These are phyloP conservation scores for Globisporangium alternatum DNA, from an alignment of 352 stramenopile species.

Conservation along the genomic window DNA sequence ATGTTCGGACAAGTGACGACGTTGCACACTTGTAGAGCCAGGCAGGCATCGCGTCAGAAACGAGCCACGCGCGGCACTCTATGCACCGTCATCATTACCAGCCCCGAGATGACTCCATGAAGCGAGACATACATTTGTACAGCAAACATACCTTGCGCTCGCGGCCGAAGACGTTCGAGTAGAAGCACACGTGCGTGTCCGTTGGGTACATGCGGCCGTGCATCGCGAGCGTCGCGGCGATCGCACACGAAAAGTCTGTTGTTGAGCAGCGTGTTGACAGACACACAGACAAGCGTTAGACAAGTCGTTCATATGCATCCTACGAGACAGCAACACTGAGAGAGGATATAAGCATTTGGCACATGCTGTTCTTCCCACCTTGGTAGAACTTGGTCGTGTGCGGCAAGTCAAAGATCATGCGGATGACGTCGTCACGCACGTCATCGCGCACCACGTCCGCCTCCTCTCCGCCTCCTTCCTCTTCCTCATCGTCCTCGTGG, in stretches of 20 bases:
- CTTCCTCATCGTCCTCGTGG: constrained; percentile 21
- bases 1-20: constrained; percentile 3
- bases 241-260: constrained; percentile 81
- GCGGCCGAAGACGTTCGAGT: constrained; percentile 85
- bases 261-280: background rate
- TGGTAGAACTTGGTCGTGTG: constrained; percentile 71
- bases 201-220: constrained; percentile 88
- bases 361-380: constrained; percentile 29
- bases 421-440: constrained; percentile 80
- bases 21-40: constrained; percentile 15
- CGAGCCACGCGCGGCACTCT: constrained; percentile 11
- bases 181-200: constrained; percentile 80
- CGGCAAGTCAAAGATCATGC: constrained; percentile 83
- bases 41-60: constrained; percentile 11
- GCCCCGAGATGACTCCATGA: background rate
- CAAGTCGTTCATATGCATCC: background rate
- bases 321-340: background rate
- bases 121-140: constrained; percentile 7
- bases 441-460: constrained; percentile 39
- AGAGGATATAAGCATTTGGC: background rate
- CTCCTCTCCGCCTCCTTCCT: constrained; percentile 18
- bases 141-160: constrained; percentile 67
- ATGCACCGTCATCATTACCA: constrained; percentile 3
- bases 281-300: background rate
- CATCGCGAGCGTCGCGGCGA: constrained; percentile 77